Conservation (phyloP, 2,329 filamentous ascomycete species). For the Fusarium secorum region DNA sequence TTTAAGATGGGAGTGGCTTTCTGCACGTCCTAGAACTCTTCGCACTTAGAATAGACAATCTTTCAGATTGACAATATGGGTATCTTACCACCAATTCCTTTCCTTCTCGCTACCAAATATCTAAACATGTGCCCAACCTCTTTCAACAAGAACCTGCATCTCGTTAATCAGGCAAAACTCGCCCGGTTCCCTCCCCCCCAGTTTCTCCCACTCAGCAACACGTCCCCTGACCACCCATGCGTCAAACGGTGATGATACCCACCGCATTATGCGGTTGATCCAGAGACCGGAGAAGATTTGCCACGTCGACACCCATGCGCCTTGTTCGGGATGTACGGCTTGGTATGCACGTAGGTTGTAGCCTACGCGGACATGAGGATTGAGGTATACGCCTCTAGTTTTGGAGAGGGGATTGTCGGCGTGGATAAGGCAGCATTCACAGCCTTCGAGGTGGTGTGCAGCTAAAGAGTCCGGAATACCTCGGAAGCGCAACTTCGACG, state of each 20-base stretch:
- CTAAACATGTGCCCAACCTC: constrained; percentile 64
- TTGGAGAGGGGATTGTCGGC: constrained; percentile 69
- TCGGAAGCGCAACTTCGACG: constrained; percentile 64
- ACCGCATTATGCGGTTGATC: constrained; percentile 62
- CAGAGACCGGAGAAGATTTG: constrained; percentile 64
- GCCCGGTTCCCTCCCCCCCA: constrained; percentile 54
- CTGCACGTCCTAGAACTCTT: not conserved
- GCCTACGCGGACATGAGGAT: constrained; percentile 73
- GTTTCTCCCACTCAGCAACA: constrained; percentile 50
- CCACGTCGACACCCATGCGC: constrained; percentile 57
- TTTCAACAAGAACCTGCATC: constrained; percentile 65
- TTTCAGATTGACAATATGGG: constrained; percentile 11
- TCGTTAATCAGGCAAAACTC: constrained; percentile 65
- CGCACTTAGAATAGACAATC: not conserved
- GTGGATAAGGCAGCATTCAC: constrained; percentile 81
- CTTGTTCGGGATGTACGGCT: constrained; percentile 51
- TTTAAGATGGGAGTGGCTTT: not conserved
- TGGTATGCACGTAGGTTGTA: constrained; percentile 65
- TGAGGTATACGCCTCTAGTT: constrained; percentile 68
- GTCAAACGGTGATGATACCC: constrained; percentile 46
- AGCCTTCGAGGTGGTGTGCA: constrained; percentile 72
- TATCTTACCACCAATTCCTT: constrained; percentile 11
- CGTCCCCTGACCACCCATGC: constrained; percentile 49
- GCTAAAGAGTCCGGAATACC: constrained; percentile 70
- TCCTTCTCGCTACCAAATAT: not conserved